These are phyloP conservation scores for Leishmania turanica DNA, from an alignment of 208 protist species.

Conservation along the genomic window DNA sequence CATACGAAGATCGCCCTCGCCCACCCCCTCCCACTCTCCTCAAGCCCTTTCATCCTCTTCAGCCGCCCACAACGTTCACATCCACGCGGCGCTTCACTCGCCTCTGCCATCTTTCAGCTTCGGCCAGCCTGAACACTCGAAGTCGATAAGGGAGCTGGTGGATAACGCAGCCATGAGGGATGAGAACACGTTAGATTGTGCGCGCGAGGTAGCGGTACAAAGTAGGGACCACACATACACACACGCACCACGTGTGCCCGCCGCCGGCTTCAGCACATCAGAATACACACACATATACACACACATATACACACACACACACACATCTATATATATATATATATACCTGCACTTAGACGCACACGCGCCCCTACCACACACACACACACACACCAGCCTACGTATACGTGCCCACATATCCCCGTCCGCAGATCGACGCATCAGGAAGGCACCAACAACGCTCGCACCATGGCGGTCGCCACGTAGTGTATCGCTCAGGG, in stretches of 20 bases:
- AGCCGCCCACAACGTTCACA: background rate
- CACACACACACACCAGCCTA: background rate
- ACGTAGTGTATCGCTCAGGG: background rate
- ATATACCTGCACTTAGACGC: background rate
- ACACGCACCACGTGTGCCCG: background rate
- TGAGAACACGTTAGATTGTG: background rate
- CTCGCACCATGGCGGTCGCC: background rate
- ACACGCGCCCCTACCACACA: background rate
- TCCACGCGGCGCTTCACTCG: background rate
- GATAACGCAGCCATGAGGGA: background rate
- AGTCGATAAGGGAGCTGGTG: background rate
- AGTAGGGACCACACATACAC: too few species aligned
- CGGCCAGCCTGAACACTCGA: background rate
- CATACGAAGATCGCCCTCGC: background rate
- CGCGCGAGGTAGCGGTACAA: background rate
- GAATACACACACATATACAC: too few species aligned
- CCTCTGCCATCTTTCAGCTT: background rate
- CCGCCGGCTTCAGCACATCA: background rate
- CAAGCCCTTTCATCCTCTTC: background rate
- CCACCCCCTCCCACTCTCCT: background rate
- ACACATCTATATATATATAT: background rate
- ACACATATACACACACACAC: conserved; percentile 3
- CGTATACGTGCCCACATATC: too few species aligned
- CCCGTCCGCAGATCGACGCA: too few species aligned
- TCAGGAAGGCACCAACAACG: too few species aligned